A percentile compares a stretch with the other conserved stretches of the same genome.
Evolutionary conservation across 2,329 filamentous ascomycete species (phyloP).

Genomic region (Diaporthe longicolla): DNA sequence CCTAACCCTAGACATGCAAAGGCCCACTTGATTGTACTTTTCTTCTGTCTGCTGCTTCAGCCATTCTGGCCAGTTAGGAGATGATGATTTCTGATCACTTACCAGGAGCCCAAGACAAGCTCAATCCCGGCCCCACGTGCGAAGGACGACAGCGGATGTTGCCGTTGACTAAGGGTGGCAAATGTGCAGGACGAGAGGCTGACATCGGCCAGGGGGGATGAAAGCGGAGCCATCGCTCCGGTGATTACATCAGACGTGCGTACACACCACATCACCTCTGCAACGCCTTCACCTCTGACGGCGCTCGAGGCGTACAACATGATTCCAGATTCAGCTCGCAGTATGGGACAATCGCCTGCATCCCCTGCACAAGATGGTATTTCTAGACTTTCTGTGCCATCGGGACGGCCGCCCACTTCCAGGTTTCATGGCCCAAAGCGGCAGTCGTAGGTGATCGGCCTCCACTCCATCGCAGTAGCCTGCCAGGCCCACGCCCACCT

Average conservation of each 20-base stretch:
- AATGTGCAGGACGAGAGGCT: not conserved
- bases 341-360: not conserved
- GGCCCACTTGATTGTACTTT: not conserved
- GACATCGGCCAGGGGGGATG: not conserved
- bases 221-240: conserved; percentile 26
- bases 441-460: not conserved
- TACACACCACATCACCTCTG: conserved; percentile 8
- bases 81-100: not conserved
- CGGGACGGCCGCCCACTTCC: conserved; percentile 11
- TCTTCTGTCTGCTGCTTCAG: not conserved
- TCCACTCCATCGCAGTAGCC: conserved; percentile 20
- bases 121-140: not conserved
- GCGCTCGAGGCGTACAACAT: not conserved
- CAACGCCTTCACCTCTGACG: not conserved
- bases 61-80: conserved; percentile 2
- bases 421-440: not conserved
- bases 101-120: not conserved
- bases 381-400: not conserved
- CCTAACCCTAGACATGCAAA: not conserved
- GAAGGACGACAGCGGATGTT: not conserved
- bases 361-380: conserved; percentile 1
- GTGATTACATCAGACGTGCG: conserved; percentile 36
- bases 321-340: not conserved
- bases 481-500: not conserved
- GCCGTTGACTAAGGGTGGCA: not conserved